Evolutionary conservation across 106 monocot species (phyloP).

Genomic region (Dendrobium nobile): DNA sequence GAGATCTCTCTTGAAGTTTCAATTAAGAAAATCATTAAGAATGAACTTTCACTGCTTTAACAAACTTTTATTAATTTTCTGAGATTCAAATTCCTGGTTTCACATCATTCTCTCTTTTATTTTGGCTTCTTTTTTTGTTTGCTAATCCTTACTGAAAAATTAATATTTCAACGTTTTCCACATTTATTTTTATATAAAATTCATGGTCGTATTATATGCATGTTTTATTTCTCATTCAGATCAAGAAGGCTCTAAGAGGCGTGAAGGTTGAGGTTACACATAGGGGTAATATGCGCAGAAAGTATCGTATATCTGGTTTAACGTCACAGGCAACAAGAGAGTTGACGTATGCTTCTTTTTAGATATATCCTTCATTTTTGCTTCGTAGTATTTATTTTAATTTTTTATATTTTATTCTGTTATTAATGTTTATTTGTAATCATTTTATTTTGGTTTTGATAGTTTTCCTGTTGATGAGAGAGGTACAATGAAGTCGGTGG

Average conservation of each 20-base stretch:
- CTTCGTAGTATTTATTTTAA: background rate
- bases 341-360: slow-evolving; percentile 29
- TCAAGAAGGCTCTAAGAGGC: slow-evolving; percentile 68
- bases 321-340: slow-evolving; percentile 61
- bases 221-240: slow-evolving; percentile 18
- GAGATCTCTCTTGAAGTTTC: too few species aligned
- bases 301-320: slow-evolving; percentile 58
- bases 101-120: background rate
- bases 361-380: background rate
- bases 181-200: background rate
- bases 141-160: background rate
- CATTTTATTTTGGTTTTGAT: background rate
- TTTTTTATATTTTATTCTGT: background rate
- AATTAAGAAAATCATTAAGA: too few species aligned
- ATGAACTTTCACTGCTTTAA: too few species aligned
- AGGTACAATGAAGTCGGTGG: slow-evolving; percentile 44
- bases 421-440: background rate
- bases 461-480: slow-evolving; percentile 50
- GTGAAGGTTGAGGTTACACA: slow-evolving; percentile 77
- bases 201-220: background rate
- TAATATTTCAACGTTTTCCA: background rate
- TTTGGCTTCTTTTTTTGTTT: background rate
- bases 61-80: too few species aligned
- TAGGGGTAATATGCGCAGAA: slow-evolving; percentile 58
- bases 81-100: too few species aligned